Percentiles rank a stretch among this genome's conserved stretches.
Conservation (phyloP, 78 protist genomes). For the Cyanophora paradoxa region DNA sequence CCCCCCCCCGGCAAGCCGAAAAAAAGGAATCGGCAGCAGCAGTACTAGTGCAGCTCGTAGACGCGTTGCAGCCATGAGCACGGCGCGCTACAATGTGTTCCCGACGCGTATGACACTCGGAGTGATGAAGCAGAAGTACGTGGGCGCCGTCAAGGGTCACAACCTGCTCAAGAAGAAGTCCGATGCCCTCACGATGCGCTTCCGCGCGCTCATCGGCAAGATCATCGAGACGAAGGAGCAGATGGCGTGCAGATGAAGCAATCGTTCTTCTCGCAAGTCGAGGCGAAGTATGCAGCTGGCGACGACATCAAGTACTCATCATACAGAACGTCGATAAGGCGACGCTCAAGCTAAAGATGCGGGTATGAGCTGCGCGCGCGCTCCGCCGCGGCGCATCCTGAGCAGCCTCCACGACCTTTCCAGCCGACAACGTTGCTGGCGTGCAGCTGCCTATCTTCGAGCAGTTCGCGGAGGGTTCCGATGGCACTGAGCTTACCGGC, state of each 20-base stretch:
- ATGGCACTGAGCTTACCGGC: constrained; percentile 51
- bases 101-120: constrained; percentile 36
- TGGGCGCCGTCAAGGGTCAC: constrained; percentile 58
- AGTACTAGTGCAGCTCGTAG: no score
- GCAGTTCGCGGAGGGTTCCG: background rate
- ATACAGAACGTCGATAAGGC: background rate
- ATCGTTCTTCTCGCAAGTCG: constrained; percentile 16
- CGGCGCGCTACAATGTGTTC: no score
- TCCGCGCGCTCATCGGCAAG: constrained; percentile 14
- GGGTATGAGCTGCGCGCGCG: no score
- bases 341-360: background rate
- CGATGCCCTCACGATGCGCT: constrained; percentile 49
- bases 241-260: constrained; percentile 4
- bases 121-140: constrained; percentile 1
- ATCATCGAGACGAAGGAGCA: constrained; percentile 16
- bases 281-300: constrained; percentile 37
- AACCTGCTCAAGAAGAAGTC: constrained; percentile 51
- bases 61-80: no score
- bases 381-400: background rate
- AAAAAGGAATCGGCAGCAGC: no score
- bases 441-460: constrained; percentile 44
- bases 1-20: no score
- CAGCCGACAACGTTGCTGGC: constrained; percentile 49
- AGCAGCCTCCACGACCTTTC: background rate
- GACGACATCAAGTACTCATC: constrained; percentile 32